These are phyloP conservation scores for Solanum pennellii DNA, from an alignment of 257 asterid genomes.

Conservation along the genomic window DNA sequence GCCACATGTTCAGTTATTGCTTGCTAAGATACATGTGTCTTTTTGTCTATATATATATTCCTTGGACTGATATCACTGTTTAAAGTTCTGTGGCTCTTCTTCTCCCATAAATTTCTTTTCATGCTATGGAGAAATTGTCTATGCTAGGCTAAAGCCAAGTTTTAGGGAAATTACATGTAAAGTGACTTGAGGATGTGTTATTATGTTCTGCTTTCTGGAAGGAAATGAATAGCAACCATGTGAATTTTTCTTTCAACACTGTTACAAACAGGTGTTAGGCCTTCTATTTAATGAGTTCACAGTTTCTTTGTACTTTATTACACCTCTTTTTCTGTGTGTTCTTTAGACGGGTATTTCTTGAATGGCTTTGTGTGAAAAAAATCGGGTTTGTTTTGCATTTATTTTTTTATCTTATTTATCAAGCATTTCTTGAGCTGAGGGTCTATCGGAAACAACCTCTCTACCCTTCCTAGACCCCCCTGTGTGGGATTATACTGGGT, in stretches of 20 bases:
- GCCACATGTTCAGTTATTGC: neutral
- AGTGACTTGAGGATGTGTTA: neutral
- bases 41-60: neutral
- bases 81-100: neutral
- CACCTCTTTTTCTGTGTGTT: neutral
- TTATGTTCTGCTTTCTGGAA: neutral
- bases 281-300: neutral
- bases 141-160: neutral
- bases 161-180: neutral
- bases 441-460: neutral
- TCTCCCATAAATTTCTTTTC: neutral
- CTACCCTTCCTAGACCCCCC: neutral
- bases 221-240: neutral
- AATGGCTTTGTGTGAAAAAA: neutral
- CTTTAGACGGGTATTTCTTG: neutral
- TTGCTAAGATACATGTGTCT: neutral
- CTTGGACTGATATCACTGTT: neutral
- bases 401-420: neutral
- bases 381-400: neutral
- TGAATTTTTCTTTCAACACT: neutral
- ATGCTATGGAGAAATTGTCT: neutral
- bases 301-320: neutral
- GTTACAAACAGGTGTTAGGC: neutral
- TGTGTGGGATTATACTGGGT: neutral
- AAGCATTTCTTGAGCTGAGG: neutral